phyloP scores from a whole-genome alignment of 2,329 filamentous ascomycete genomes.

The Aspergillus intermedius region DNA sequence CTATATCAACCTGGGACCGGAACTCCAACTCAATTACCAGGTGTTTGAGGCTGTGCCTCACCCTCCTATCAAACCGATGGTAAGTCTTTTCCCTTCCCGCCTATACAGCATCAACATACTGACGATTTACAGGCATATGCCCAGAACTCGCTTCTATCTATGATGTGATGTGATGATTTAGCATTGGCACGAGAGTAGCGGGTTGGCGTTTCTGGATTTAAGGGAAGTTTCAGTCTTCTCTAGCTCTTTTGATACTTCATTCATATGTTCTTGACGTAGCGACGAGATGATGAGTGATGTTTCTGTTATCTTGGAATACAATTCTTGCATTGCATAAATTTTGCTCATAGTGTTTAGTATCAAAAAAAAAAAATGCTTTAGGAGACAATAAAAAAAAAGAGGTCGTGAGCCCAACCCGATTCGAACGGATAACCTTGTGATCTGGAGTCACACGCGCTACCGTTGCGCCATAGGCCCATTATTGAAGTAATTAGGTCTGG shows the following conservation, averaged over 20 bases:
- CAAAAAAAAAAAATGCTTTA: too few relatives aligned
- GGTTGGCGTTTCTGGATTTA: slow-evolving; percentile 21
- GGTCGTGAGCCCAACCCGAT: slow-evolving; percentile 5
- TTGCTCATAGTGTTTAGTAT: too few relatives aligned
- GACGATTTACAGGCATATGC: slow-evolving; percentile 62
- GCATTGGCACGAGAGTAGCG: slow-evolving; percentile 13
- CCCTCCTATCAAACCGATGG: slow-evolving; percentile 90
- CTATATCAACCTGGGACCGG: slow-evolving; percentile 91
- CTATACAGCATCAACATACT: neutral
- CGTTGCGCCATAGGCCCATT: neutral
- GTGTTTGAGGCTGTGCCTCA: slow-evolving; percentile 96
- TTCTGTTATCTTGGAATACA: slow-evolving; percentile 1
- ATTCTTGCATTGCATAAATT: too few relatives aligned
- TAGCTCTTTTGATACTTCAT: neutral
- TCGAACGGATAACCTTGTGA: slow-evolving; percentile 1
- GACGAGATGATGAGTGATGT: slow-evolving; percentile 3
- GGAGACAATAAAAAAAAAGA: slow-evolving; percentile 2
- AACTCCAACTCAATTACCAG: slow-evolving; percentile 85
- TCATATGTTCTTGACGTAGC: neutral
- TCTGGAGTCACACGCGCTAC: slow-evolving; percentile 1
- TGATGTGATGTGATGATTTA: slow-evolving; percentile 56
- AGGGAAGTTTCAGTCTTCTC: slow-evolving; percentile 6
- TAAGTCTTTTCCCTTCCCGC: slow-evolving; percentile 24
- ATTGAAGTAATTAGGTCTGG: too few relatives aligned
- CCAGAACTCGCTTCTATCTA: slow-evolving; percentile 71